Conservation (phyloP, 2,329 filamentous ascomycete species). For the Alternaria metachromatica region DNA sequence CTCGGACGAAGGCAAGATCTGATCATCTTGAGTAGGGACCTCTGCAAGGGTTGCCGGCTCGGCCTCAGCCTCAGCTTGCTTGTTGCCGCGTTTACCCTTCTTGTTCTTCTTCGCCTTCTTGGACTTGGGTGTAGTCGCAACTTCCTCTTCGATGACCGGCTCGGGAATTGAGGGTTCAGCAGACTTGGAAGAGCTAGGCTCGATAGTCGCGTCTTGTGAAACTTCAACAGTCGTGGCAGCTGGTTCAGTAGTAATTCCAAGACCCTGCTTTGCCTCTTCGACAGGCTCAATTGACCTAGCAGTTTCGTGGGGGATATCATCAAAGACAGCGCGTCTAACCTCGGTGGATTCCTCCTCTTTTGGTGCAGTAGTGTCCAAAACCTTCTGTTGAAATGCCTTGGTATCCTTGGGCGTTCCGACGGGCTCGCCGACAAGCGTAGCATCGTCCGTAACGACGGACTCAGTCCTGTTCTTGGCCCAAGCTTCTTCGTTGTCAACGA, state of each 20-base stretch:
- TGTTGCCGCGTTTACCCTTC: slow-evolving; percentile 36
- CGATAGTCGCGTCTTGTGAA: background rate
- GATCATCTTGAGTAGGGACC: slow-evolving; percentile 1
- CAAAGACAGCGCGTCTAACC: slow-evolving; percentile 21
- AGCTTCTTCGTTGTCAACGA: slow-evolving; percentile 41
- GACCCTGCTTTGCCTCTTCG: background rate
- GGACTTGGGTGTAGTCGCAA: slow-evolving; percentile 20
- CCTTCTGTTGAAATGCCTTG: slow-evolving; percentile 38
- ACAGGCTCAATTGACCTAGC: background rate
- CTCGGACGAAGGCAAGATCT: slow-evolving; percentile 2
- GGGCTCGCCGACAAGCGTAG: slow-evolving; percentile 41
- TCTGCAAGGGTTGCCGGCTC: slow-evolving; percentile 18
- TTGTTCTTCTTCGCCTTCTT: slow-evolving; percentile 45
- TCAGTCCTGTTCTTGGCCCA: slow-evolving; percentile 36
- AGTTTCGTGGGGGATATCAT: background rate
- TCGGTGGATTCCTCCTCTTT: slow-evolving; percentile 14
- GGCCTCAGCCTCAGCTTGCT: slow-evolving; percentile 22
- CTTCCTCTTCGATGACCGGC: background rate
- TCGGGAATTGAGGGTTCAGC: background rate
- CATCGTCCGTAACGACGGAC: slow-evolving; percentile 37
- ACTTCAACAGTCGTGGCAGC: slow-evolving; percentile 6
- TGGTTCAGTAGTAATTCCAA: slow-evolving; percentile 8
- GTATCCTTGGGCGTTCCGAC: slow-evolving; percentile 9
- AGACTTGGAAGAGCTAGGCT: background rate
- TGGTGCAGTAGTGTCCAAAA: slow-evolving; percentile 36